Evolutionary conservation across 2,329 filamentous ascomycete genomes (phyloP), one percentile per base, ranked within the genome.

Genomic region (Diplodia seriata): DNA sequence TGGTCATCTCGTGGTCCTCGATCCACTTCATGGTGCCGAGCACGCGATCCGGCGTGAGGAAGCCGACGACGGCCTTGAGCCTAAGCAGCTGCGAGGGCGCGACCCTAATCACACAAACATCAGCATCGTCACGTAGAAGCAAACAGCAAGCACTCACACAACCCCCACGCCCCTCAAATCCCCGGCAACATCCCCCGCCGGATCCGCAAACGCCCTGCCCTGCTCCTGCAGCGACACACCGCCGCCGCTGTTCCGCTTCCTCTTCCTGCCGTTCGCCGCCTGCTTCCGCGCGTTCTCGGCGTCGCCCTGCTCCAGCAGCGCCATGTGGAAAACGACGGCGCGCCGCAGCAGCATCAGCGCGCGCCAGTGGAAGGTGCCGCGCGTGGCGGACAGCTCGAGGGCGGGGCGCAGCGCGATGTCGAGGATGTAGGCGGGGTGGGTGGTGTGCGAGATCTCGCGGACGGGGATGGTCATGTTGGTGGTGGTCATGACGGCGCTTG

Each of bases 1-100:
- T 43, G 1, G 50, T n/a, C 15, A 62, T n/a, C 15, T 62, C 57
- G 15, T 62, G 57, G 40, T 50, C 43, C 26, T 62, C 57, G n/a
- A 62, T 62, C 57, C 57, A 62, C 40, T 7, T 5, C 40, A 62
- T 14, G 23, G 57, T 62, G 7, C 29, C 57, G 14, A 20, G 11
- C 18, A 62, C 9, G 8, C 29, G 15, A 18, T 33, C 55, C 4
- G 23, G 20, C 1, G 14, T 47, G 14, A 59, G 23, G 5, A 5
- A 20, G 23, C 1, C 0, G 4, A 43, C 7, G n/a, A 47, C 18
- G 11, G 26, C 1, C 23, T 47, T 47, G 14, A 59, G 38, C 38
- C 20, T 23, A 2, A 59, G n/a, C 38, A 59, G 38, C 55, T 47
- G 33, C 18, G 31, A 33, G 14, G 26, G 26, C 14, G 51, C 7